phyloP scores from a whole-genome alignment of 73 alveolate species.

The Halteria grandinella region DNA sequence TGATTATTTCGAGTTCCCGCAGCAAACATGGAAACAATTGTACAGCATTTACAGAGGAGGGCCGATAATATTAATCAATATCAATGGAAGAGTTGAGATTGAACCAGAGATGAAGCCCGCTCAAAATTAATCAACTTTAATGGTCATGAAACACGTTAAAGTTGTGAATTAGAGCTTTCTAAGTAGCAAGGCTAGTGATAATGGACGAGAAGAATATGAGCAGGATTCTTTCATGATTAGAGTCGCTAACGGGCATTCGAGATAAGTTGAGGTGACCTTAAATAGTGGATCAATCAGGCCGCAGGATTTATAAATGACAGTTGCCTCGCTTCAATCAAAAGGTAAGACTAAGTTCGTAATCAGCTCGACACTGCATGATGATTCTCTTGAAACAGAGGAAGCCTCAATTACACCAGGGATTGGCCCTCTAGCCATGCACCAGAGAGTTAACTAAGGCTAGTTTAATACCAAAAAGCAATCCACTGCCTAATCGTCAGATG shows the following conservation, averaged over 20 bases:
- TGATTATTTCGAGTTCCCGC: conserved; percentile 13
- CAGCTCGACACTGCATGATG: conserved; percentile 4
- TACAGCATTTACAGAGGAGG: conserved; percentile 18
- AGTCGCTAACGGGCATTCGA: neutral
- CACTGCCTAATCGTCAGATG: no score
- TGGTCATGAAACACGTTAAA: neutral
- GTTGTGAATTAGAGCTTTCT: neutral
- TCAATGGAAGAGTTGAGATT: neutral
- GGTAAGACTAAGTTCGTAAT: conserved; percentile 26
- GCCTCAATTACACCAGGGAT: neutral
- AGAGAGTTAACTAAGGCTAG: neutral
- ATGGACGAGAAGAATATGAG: neutral
- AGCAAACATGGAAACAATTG: conserved; percentile 16
- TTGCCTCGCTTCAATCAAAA: neutral
- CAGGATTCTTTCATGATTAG: neutral
- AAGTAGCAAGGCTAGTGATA: neutral
- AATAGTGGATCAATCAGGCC: neutral
- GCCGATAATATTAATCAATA: neutral
- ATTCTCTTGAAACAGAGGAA: neutral
- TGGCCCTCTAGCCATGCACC: neutral
- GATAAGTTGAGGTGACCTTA: neutral
- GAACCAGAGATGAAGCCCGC: neutral
- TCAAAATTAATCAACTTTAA: neutral
- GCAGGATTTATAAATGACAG: neutral
- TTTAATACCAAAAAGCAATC: neutral